Conservation (phyloP, 2,329 filamentous ascomycete species). For the Beauveria scarabaeidicola region DNA sequence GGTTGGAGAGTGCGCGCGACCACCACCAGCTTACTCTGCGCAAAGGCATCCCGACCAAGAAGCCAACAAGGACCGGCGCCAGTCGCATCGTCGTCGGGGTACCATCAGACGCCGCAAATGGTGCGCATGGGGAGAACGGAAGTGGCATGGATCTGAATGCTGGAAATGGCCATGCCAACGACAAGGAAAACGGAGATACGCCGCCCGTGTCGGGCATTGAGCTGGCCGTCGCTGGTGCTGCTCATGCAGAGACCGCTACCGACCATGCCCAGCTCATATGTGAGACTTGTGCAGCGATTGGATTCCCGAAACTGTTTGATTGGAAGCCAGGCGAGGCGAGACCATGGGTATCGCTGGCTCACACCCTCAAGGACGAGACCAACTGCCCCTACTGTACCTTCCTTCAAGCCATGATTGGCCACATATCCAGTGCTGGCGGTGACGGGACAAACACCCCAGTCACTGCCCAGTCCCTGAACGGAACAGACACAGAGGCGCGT, state of each 20-base stretch:
- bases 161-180: background rate
- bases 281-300: conserved; percentile 25
- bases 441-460: conserved; percentile 14
- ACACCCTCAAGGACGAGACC: conserved; percentile 22
- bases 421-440: background rate
- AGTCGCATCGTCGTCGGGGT: conserved; percentile 18
- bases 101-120: conserved; percentile 13
- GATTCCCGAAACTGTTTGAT: conserved; percentile 28
- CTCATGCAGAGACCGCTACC: conserved; percentile 1
- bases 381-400: conserved; percentile 31
- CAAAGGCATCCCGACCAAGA: conserved; percentile 12
- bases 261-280: conserved; percentile 16
- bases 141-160: conserved; percentile 1
- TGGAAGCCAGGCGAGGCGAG: conserved; percentile 28
- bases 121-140: background rate
- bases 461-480: background rate
- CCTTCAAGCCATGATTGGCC: conserved; percentile 26
- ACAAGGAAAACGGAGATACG: background rate
- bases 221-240: background rate
- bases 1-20: conserved; percentile 20
- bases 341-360: conserved; percentile 29
- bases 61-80: conserved; percentile 20
- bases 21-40: conserved; percentile 27
- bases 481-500: background rate
- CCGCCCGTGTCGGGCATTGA: background rate